A percentile compares a stretch with the other conserved stretches of the same genome.
Evolutionary conservation across 139 green algal genomes (phyloP).

Genomic region (Gonium pectorale): DNA sequence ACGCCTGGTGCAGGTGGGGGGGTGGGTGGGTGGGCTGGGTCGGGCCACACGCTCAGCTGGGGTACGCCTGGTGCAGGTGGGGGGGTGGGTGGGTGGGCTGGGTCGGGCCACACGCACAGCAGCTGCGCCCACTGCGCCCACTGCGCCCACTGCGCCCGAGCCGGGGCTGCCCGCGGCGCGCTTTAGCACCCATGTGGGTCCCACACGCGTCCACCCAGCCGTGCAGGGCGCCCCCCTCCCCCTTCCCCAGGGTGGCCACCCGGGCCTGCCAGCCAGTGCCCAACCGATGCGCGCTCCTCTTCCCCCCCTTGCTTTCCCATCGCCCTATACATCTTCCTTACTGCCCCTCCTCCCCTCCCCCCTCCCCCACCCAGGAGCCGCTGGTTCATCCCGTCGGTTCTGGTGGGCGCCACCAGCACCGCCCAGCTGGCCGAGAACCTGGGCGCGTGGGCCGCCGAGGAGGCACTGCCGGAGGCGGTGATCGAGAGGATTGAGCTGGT

Average conservation of each 20-base stretch:
- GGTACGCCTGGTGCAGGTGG: not conserved
- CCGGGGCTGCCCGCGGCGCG: no score
- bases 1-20: not conserved
- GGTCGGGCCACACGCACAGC: not conserved
- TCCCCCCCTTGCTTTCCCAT: not conserved
- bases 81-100: no score
- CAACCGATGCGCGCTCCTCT: not conserved
- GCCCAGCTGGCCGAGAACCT: constrained; percentile 74
- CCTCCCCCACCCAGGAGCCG: constrained; percentile 17
- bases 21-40: not conserved
- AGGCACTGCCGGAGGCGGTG: constrained; percentile 46
- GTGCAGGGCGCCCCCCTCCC: not conserved
- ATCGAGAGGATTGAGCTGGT: constrained; percentile 67
- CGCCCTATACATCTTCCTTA: not conserved
- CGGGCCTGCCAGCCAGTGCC: not conserved
- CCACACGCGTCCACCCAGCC: not conserved
- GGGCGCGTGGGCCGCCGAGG: constrained; percentile 23
- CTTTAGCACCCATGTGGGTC: not conserved
- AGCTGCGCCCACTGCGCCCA: no score
- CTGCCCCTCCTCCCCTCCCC: not conserved
- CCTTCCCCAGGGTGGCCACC: not conserved
- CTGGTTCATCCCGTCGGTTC: constrained; percentile 53
- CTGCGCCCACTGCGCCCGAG: no score
- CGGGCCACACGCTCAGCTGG: not conserved
- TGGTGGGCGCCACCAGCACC: constrained; percentile 66